phyloP scores from a whole-genome alignment of 2,329 filamentous ascomycete species.

The Ceratocystis harringtonii region DNA sequence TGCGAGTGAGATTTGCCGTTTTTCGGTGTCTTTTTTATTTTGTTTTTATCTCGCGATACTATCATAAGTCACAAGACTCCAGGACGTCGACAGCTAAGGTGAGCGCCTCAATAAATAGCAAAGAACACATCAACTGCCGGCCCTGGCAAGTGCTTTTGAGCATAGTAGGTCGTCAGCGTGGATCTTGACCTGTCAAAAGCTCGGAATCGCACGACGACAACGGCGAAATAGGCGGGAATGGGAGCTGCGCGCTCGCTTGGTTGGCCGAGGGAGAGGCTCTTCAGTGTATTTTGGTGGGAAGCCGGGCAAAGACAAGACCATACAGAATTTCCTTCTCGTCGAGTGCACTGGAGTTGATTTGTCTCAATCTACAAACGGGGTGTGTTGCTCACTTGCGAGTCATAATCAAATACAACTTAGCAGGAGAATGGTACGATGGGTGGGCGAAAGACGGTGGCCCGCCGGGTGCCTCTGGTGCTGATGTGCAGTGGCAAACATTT shows the following conservation, averaged over 20 bases:
- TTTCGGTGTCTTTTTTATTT: neutral
- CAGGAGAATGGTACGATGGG: neutral
- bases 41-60: neutral
- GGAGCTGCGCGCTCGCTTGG: too few species aligned
- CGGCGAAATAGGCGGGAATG: too few species aligned
- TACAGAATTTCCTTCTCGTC: too few species aligned
- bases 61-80: neutral
- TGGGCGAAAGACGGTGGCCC: neutral
- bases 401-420: neutral
- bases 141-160: too few species aligned
- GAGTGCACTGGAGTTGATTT: neutral
- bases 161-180: too few species aligned
- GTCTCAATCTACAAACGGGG: neutral
- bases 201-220: too few species aligned
- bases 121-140: too few species aligned
- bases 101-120: neutral
- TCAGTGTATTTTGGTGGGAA: too few species aligned
- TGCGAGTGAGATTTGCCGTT: neutral
- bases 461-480: neutral
- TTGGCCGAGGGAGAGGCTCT: too few species aligned
- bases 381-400: neutral
- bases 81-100: neutral
- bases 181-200: too few species aligned
- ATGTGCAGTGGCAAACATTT: neutral
- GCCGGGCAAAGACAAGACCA: too few species aligned